phyloP scores from a whole-genome alignment of 768 basidiomycete species.

The Tephrocybe sp. region DNA sequence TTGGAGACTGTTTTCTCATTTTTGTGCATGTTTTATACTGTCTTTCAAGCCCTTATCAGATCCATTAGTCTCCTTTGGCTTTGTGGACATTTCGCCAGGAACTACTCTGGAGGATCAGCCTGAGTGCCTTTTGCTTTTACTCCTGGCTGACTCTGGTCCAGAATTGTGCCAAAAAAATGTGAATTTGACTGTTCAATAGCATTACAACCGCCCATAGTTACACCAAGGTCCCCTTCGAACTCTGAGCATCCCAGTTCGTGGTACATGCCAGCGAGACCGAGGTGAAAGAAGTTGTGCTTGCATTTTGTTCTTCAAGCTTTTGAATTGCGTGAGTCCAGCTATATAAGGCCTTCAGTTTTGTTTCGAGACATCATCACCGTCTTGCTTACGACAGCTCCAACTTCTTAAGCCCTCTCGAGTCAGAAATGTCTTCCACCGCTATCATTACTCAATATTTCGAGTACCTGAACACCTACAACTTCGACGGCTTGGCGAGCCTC shows the following conservation, averaged over 20 bases:
- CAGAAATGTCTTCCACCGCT: conserved; percentile 5
- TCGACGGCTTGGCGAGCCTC: not conserved
- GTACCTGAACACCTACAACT: conserved; percentile 2
- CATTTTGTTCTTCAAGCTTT: not conserved
- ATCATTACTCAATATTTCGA: conserved; percentile 7
- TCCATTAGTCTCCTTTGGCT: too few relatives aligned
- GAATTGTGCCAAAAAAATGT: not conserved
- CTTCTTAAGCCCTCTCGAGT: not conserved
- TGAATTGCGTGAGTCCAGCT: not conserved
- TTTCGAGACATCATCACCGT: not conserved
- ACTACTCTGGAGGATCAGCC: not conserved
- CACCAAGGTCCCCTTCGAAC: conserved; percentile 1
- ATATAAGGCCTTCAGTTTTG: not conserved
- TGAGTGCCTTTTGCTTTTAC: not conserved
- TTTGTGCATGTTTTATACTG: too few relatives aligned
- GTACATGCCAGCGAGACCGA: not conserved
- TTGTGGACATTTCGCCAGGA: not conserved
- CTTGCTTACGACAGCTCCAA: not conserved
- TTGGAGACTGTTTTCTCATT: too few relatives aligned
- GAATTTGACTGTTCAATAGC: not conserved
- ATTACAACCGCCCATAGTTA: not conserved
- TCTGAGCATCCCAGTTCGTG: not conserved
- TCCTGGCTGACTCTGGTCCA: conserved; percentile 2
- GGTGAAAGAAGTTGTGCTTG: not conserved
- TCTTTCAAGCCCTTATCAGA: too few relatives aligned